A percentile compares a stretch with the other conserved stretches of the same genome.
These are phyloP conservation scores for Fusarium setosum DNA, from an alignment of 2,329 filamentous ascomycete genomes.

Conservation along the genomic window DNA sequence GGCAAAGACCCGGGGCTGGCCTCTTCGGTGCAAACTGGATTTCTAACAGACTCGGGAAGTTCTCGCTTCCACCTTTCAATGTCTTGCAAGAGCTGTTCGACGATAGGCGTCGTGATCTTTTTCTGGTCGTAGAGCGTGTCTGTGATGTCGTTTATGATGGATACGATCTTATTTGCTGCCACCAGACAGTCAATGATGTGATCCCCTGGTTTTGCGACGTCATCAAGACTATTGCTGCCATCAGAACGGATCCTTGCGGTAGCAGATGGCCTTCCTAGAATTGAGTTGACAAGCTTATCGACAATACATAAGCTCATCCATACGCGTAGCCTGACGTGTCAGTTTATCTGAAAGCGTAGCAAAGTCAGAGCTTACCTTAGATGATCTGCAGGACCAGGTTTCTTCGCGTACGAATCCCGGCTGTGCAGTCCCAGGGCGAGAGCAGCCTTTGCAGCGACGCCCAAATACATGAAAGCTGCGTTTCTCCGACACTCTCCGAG, in stretches of 20 bases:
- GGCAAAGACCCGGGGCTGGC: neutral
- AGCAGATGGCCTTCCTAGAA: slow-evolving; percentile 52
- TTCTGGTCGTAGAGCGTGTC: slow-evolving; percentile 55
- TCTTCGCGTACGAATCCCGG: slow-evolving; percentile 35
- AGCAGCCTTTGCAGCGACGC: slow-evolving; percentile 67
- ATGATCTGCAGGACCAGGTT: slow-evolving; percentile 25
- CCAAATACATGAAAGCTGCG: slow-evolving; percentile 72
- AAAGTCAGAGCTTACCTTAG: slow-evolving; percentile 22
- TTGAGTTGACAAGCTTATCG: slow-evolving; percentile 52
- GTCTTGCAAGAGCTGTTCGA: slow-evolving; percentile 54
- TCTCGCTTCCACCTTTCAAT: slow-evolving; percentile 58
- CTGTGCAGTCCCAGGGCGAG: slow-evolving; percentile 66
- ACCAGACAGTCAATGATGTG: slow-evolving; percentile 47
- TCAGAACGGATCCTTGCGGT: slow-evolving; percentile 37
- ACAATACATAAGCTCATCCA: slow-evolving; percentile 53
- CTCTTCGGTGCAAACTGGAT: slow-evolving; percentile 11
- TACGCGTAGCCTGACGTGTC: slow-evolving; percentile 43
- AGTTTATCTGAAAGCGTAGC: neutral
- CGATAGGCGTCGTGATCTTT: slow-evolving; percentile 42
- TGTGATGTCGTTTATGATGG: slow-evolving; percentile 58
- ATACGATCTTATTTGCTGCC: slow-evolving; percentile 54
- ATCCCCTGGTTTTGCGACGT: slow-evolving; percentile 26
- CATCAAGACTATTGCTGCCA: slow-evolving; percentile 15
- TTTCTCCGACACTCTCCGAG: slow-evolving; percentile 71
- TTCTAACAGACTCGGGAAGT: slow-evolving; percentile 52